Percentiles rank a stretch among this genome's conserved stretches.
Conservation (phyloP, 2,329 filamentous ascomycete genomes). For the Penicillium crustosum region DNA sequence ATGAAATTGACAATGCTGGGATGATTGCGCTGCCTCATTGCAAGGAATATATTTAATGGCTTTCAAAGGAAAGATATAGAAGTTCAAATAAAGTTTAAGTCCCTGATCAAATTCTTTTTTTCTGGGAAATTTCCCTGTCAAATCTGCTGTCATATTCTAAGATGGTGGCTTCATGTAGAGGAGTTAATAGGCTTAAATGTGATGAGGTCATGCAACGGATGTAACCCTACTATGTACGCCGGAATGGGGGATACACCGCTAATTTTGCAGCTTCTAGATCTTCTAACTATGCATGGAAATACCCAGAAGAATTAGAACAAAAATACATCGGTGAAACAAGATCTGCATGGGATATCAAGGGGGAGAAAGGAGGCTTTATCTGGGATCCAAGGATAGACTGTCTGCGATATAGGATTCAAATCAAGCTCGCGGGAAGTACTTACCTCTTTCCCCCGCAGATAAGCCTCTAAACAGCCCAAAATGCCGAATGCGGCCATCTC, state of each 20-base stretch:
- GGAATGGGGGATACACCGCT: neutral
- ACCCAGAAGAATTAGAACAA: neutral
- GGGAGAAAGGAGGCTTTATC: neutral
- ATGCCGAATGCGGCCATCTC: constrained; percentile 18
- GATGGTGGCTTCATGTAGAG: neutral
- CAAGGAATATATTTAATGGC: neutral
- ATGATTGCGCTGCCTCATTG: neutral
- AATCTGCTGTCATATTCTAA: neutral
- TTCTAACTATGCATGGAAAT: neutral
- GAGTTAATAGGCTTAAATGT: neutral
- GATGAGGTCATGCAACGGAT: constrained; percentile 10
- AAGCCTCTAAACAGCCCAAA: neutral
- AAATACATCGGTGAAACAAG: neutral
- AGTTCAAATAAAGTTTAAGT: neutral
- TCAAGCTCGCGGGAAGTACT: neutral
- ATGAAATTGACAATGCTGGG: neutral
- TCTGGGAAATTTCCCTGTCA: neutral
- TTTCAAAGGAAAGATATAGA: neutral
- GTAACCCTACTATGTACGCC: constrained; percentile 2
- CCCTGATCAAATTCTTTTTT: neutral
- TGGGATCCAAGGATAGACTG: neutral
- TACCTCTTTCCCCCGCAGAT: neutral
- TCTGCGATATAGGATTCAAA: neutral
- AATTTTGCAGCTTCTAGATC: neutral
- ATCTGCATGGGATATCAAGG: constrained; percentile 1